A percentile compares a stretch with the other conserved stretches of the same genome.
phyloP scores from a whole-genome alignment of 257 asterid species.

The Misopates orontium region DNA sequence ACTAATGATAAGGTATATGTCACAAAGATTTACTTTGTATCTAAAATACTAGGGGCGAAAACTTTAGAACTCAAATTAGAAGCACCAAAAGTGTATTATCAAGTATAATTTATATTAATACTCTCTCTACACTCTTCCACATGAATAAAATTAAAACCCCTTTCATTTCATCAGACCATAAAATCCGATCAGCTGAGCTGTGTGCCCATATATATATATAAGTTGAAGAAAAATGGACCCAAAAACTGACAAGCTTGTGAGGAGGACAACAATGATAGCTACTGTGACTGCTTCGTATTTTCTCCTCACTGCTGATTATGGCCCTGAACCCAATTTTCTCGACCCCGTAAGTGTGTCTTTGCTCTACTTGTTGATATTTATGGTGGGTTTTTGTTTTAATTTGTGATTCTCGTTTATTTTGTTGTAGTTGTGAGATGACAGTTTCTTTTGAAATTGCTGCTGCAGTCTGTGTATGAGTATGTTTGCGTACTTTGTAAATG shows the following conservation, averaged over 20 bases:
- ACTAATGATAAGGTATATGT: too few species aligned
- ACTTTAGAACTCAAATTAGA: too few species aligned
- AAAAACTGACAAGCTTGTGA: slow-evolving; percentile 60
- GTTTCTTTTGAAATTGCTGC: slow-evolving; percentile 3
- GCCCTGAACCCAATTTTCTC: slow-evolving; percentile 73
- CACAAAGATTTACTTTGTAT: too few species aligned
- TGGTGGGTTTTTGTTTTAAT: not conserved
- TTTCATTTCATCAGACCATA: too few species aligned
- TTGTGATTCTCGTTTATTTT: not conserved
- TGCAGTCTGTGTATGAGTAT: not conserved
- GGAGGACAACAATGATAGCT: slow-evolving; percentile 82
- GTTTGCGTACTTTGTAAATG: too few species aligned
- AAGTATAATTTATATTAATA: too few species aligned
- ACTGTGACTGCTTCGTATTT: slow-evolving; percentile 77
- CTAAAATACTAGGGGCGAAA: too few species aligned
- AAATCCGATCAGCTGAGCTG: too few species aligned
- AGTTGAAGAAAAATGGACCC: slow-evolving; percentile 51
- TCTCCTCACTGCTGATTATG: slow-evolving; percentile 90
- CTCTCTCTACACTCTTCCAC: too few species aligned
- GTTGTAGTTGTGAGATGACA: not conserved
- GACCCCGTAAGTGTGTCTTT: slow-evolving; percentile 60
- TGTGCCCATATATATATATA: too few species aligned
- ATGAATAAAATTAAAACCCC: too few species aligned
- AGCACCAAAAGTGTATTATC: too few species aligned
- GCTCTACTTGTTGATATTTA: not conserved